phyloP scores from a whole-genome alignment of 148 eudicot genomes.

The Nepenthes gracilis region DNA sequence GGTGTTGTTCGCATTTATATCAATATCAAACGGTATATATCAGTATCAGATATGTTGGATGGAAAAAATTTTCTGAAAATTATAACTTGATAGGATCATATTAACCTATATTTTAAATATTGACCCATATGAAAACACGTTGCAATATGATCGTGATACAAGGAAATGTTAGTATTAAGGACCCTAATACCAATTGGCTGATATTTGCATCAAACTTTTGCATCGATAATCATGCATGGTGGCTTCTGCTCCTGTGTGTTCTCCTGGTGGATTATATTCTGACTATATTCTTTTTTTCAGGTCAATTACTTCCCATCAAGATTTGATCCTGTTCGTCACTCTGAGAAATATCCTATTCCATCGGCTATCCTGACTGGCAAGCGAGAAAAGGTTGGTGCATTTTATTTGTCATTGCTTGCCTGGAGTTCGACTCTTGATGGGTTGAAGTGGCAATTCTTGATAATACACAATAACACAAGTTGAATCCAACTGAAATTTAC shows the following conservation, averaged over 20 bases:
- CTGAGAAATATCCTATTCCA: conserved; percentile 68
- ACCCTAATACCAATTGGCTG: too few relatives aligned
- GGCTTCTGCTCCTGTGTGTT: not conserved
- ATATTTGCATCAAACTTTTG: too few relatives aligned
- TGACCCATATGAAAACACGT: too few relatives aligned
- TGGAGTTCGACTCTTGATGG: not conserved
- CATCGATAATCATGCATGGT: not conserved
- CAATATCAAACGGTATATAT: too few relatives aligned
- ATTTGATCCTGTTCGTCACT: conserved; percentile 80
- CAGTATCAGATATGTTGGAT: too few relatives aligned
- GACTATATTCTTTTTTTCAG: conserved; percentile 21
- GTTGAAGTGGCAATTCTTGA: not conserved
- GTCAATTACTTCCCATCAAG: conserved; percentile 86
- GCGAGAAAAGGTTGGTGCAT: conserved; percentile 59
- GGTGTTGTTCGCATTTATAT: too few relatives aligned
- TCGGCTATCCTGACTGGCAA: conserved; percentile 44
- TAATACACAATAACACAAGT: not conserved
- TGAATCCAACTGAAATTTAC: too few relatives aligned
- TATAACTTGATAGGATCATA: too few relatives aligned
- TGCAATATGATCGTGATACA: too few relatives aligned
- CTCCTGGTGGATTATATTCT: conserved; percentile 1
- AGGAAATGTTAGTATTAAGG: too few relatives aligned
- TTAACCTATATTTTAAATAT: too few relatives aligned
- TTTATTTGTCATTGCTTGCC: not conserved
- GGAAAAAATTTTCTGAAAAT: too few relatives aligned